Evolutionary conservation across 2,329 filamentous ascomycete genomes (phyloP).

Genomic region (Aspergillus pseudoviridinutans): DNA sequence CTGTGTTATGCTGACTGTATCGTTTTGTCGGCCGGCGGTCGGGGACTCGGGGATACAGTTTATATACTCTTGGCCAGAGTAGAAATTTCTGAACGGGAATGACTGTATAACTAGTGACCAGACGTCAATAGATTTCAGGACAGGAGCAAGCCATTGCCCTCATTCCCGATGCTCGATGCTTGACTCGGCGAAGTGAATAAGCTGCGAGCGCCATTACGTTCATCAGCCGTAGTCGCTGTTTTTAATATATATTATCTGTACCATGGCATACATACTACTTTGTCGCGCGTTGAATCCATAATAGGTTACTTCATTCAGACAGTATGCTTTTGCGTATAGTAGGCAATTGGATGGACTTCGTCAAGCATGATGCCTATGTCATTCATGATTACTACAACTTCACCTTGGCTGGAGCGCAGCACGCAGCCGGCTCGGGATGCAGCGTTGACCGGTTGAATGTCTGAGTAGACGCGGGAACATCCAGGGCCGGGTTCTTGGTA

Average conservation of each 20-base stretch:
- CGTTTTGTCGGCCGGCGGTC: not conserved
- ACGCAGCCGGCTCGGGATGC: constrained; percentile 26
- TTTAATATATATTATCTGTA: not conserved
- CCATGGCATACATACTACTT: not conserved
- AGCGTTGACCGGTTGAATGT: constrained; percentile 37
- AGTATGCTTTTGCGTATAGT: not conserved
- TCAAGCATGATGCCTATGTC: not conserved
- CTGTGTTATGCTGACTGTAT: not conserved
- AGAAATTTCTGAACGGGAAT: not conserved
- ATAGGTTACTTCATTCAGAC: not conserved
- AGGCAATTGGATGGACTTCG: not conserved
- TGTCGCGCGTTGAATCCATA: not conserved
- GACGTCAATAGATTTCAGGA: too few species aligned
- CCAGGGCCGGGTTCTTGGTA: constrained; percentile 47
- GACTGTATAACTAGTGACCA: not conserved
- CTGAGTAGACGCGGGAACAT: constrained; percentile 41
- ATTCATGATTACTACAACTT: constrained; percentile 20
- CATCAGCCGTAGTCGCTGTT: not conserved
- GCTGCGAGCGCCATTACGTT: not conserved
- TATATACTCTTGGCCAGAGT: too few species aligned
- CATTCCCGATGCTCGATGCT: not conserved
- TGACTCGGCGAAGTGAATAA: not conserved
- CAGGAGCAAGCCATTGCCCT: not conserved
- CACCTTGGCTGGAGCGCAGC: constrained; percentile 20
- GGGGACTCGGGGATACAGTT: not conserved